A percentile compares a stretch with the other conserved stretches of the same genome.
Evolutionary conservation across 2,329 filamentous ascomycete genomes (phyloP).

Genomic region (Epichloe hybrida): DNA sequence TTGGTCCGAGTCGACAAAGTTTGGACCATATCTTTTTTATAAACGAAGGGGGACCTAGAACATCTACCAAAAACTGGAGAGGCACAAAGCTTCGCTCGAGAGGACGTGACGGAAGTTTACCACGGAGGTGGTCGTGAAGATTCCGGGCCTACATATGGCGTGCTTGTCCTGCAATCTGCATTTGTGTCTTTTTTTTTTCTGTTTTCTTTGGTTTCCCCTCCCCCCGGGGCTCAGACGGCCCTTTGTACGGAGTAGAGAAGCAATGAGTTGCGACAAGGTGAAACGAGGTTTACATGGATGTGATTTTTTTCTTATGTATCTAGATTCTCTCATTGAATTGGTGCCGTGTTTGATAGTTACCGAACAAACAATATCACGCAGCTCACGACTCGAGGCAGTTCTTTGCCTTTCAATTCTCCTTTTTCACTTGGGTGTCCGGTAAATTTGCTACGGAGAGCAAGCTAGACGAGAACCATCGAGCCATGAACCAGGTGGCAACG

Average conservation of each 20-base stretch:
- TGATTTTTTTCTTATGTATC: slow-evolving; percentile 3
- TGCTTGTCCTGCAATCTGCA: not conserved
- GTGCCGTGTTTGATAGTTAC: not conserved
- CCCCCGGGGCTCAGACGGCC: not conserved
- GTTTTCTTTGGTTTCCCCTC: not conserved
- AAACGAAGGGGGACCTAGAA: not conserved
- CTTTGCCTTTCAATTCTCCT: slow-evolving; percentile 18
- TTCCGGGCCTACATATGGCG: not conserved
- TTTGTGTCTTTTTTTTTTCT: not conserved
- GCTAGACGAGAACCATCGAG: slow-evolving; percentile 18
- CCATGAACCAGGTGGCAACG: slow-evolving; percentile 29
- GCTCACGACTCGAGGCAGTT: not conserved
- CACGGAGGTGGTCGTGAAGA: not conserved
- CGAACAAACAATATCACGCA: not conserved
- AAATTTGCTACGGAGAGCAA: slow-evolving; percentile 15
- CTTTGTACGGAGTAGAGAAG: slow-evolving; percentile 1
- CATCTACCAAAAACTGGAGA: not conserved
- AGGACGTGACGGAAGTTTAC: not conserved
- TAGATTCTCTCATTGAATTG: slow-evolving; percentile 1
- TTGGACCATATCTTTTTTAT: not conserved
- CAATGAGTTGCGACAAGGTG: slow-evolving; percentile 5
- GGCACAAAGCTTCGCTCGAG: not conserved
- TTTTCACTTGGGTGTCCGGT: slow-evolving; percentile 19
- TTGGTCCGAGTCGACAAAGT: not conserved
- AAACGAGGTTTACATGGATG: not conserved